Evolutionary conservation across 768 basidiomycete species (phyloP).

Genomic region (Boletus rubescentipes): DNA sequence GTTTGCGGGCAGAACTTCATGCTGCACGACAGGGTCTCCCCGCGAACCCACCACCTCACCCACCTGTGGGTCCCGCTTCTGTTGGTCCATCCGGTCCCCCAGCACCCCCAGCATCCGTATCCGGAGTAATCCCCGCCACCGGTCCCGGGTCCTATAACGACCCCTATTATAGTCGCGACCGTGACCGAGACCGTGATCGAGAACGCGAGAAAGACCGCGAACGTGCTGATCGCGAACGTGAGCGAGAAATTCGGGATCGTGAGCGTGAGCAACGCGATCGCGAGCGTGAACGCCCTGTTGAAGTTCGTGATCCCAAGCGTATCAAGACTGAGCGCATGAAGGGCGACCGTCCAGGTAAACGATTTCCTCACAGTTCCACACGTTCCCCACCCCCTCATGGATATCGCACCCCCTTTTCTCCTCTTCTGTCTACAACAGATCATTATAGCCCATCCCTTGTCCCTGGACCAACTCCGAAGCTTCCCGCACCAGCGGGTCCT

Average conservation of each 20-base stretch:
- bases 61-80: constrained; percentile 33
- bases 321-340: constrained; percentile 55
- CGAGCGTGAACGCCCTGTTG: constrained; percentile 47
- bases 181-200: constrained; percentile 40
- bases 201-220: constrained; percentile 44
- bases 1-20: constrained; percentile 69
- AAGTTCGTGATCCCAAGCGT: constrained; percentile 57
- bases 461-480: constrained; percentile 41
- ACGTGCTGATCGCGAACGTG: constrained; percentile 37
- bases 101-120: constrained; percentile 30
- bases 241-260: constrained; percentile 37
- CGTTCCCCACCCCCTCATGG: constrained; percentile 36
- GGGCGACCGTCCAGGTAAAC: constrained; percentile 43
- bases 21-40: constrained; percentile 43
- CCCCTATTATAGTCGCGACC: constrained; percentile 39
- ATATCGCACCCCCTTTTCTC: constrained; percentile 26
- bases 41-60: constrained; percentile 36
- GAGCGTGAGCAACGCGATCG: constrained; percentile 41
- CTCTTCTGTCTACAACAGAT: constrained; percentile 28
- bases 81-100: constrained; percentile 35
- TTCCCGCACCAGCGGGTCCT: constrained; percentile 28
- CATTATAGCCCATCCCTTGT: constrained; percentile 37
- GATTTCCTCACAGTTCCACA: constrained; percentile 20
- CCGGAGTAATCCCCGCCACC: constrained; percentile 29
- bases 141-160: constrained; percentile 36